A percentile compares a stretch with the other conserved stretches of the same genome.
These are phyloP conservation scores for Iberis amara DNA, from an alignment of 441 rosid genomes.

Conservation along the genomic window DNA sequence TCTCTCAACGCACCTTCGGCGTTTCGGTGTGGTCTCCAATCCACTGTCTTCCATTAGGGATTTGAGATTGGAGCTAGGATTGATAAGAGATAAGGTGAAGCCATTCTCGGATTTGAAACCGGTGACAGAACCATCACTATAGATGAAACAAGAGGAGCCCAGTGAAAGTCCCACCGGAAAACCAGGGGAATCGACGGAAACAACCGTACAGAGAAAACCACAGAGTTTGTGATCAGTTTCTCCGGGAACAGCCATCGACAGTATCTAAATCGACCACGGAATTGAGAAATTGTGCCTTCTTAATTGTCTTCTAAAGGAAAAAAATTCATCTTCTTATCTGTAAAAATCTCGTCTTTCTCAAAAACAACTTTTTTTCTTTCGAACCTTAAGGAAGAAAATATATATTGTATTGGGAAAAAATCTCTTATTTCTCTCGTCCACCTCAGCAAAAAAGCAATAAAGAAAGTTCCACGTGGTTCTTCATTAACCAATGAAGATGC, in stretches of 20 bases:
- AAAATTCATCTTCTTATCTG: background rate
- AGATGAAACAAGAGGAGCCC: constrained; percentile 44
- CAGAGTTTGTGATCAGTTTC: constrained; percentile 54
- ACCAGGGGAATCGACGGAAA: constrained; percentile 30
- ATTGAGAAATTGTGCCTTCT: background rate
- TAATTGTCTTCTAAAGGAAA: no score
- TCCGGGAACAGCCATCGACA: constrained; percentile 29
- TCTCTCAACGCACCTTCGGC: constrained; percentile 6
- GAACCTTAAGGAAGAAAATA: no score
- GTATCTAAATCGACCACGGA: background rate
- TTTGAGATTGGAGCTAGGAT: constrained; percentile 5
- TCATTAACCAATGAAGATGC: background rate
- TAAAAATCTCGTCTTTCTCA: no score
- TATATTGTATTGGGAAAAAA: no score
- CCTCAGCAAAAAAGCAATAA: background rate
- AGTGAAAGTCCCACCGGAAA: constrained; percentile 21
- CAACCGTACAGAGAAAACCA: constrained; percentile 63
- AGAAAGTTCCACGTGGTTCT: background rate
- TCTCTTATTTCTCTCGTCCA: no score
- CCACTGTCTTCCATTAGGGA: constrained; percentile 13
- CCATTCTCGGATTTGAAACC: constrained; percentile 49
- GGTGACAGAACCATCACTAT: constrained; percentile 31
- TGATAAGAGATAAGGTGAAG: constrained; percentile 36
- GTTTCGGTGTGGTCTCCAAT: constrained; percentile 23
- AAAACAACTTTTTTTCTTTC: no score